Evolutionary conservation across 2,329 filamentous ascomycete genomes (phyloP).

Genomic region (Fusarium begoniae): DNA sequence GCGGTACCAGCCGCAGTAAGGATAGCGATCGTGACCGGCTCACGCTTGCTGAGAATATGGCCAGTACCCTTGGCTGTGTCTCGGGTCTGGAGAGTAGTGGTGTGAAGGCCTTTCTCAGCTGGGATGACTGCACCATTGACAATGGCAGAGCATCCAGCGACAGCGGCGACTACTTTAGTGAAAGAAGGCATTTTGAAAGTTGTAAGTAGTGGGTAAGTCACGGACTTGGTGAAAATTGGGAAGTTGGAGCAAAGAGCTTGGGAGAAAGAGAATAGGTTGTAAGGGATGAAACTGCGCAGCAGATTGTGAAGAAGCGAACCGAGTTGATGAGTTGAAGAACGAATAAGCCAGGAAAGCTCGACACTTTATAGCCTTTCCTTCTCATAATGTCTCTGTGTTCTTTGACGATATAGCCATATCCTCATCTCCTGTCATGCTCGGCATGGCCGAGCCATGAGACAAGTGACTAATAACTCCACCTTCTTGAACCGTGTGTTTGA

Average conservation of each 20-base stretch:
- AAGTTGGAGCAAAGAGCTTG: background rate
- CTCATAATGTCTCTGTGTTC: rapidly evolving
- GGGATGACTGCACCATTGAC: background rate
- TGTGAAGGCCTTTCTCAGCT: background rate
- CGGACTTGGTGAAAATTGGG: background rate
- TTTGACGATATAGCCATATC: rapidly evolving
- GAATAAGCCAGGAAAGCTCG: rapidly evolving
- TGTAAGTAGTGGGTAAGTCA: background rate
- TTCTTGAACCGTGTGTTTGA: background rate
- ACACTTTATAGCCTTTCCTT: background rate
- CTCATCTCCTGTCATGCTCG: background rate
- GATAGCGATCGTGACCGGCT: background rate
- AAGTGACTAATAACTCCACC: background rate
- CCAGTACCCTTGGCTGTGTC: background rate
- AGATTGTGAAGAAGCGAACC: background rate
- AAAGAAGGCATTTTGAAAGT: background rate
- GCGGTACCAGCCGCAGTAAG: conserved; percentile 7
- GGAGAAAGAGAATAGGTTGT: background rate
- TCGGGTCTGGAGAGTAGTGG: background rate
- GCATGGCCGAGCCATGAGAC: background rate
- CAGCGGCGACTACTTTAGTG: background rate
- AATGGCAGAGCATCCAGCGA: background rate
- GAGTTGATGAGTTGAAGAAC: background rate
- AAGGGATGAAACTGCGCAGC: background rate
- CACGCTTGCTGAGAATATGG: background rate